Evolutionary conservation across 2,329 filamentous ascomycete genomes (phyloP), one percentile per base, ranked within the genome.

Genomic region (Emergomyces pasteurianus): DNA sequence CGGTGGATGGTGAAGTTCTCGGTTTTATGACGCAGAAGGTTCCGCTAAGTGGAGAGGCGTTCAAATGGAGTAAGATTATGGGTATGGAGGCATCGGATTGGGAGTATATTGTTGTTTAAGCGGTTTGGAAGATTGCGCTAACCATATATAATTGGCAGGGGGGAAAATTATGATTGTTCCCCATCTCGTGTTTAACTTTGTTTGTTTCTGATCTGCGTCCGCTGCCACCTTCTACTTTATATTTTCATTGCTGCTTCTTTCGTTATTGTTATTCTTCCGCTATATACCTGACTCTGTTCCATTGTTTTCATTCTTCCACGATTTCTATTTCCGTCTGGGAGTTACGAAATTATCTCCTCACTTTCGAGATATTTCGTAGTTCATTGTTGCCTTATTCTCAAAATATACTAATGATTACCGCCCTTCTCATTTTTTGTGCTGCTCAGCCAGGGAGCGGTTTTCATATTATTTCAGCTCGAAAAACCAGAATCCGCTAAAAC

Each of bases 71-170:
- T 31, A 69, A 63, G 34, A 66, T 72, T 55, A 71, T 72, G 58
- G 67, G 67, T 36, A 47, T 62, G 21, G 69, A 71, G 60, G 65
- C 63, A 16, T 60, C 67, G 43, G 66, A 67, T 14, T 67, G 70
- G 26, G 70, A 72, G 57, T 72, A 72, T 64, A 72, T 72, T 47
- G 70, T 72, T 26, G 67, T 72, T 26, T 72, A 77, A 77, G 28
- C 16, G 6, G 50, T 54, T 54, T 28, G 46, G 21, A 50, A 14
- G 28, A 31, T 50, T 8, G 21, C 42, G n/a, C n/a, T n/a, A 12
- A 46, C 18, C n/a, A 21, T 21, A 18, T 46, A 21, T 46, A 21
- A 12, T 46, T 46, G n/a, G 43, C 43, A n/a, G 43, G n/a, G n/a
- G n/a, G n/a, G n/a, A n/a, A n/a, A n/a, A n/a, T n/a, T n/a, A 21